phyloP scores from a whole-genome alignment of 2,329 filamentous ascomycete genomes.

The Alternaria novae-zelandiae region DNA sequence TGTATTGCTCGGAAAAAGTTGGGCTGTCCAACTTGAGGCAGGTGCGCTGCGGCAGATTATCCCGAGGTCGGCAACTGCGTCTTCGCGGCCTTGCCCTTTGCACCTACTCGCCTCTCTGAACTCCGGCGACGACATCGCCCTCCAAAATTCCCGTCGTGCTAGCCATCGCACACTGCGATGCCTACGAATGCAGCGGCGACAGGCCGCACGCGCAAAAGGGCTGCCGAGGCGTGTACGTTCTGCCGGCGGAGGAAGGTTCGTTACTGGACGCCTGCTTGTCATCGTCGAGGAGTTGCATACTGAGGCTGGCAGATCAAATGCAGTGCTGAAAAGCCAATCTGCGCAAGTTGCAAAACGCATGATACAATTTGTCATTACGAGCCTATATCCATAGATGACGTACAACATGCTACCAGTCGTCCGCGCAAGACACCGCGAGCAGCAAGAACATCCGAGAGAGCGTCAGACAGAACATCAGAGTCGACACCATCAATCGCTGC shows the following conservation, averaged over 20 bases:
- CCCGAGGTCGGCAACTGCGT: neutral
- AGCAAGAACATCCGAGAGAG: conserved; percentile 3
- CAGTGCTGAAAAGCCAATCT: conserved; percentile 54
- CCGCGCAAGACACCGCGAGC: conserved; percentile 24
- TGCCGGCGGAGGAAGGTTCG: conserved; percentile 50
- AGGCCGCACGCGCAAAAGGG: conserved; percentile 27
- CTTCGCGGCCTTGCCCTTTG: neutral
- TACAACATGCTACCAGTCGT: conserved; percentile 19
- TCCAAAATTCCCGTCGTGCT: neutral
- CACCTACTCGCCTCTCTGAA: neutral
- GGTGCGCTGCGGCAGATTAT: neutral
- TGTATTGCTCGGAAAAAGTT: neutral
- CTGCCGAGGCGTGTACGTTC: conserved; percentile 46
- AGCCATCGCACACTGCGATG: neutral
- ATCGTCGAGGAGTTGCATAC: neutral
- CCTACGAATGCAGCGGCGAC: neutral
- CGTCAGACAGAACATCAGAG: conserved; percentile 9
- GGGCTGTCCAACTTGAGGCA: neutral
- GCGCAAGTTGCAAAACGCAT: conserved; percentile 56
- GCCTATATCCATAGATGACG: conserved; percentile 35
- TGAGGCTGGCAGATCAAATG: conserved; percentile 55
- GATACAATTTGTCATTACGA: conserved; percentile 54
- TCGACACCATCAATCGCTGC: neutral
- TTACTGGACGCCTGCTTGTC: neutral
- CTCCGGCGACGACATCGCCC: neutral